Evolutionary conservation across 2,329 filamentous ascomycete species (phyloP).

Genomic region (Didymella segeticola): DNA sequence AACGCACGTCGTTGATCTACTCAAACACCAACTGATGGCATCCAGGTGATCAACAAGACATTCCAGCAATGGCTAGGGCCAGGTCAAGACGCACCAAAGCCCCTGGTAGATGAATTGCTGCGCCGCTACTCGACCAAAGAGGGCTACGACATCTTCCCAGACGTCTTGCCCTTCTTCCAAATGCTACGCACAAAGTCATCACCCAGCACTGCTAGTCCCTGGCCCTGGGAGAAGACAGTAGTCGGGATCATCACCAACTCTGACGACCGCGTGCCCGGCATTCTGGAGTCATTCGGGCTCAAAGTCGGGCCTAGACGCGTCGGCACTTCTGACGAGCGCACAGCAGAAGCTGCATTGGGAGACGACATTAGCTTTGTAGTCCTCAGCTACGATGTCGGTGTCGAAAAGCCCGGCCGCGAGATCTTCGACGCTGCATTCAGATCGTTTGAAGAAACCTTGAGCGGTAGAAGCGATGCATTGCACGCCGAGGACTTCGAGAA

Average conservation of each 20-base stretch:
- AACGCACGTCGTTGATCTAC: not conserved
- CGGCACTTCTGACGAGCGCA: constrained; percentile 13
- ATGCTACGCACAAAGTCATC: constrained; percentile 42
- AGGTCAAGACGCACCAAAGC: constrained; percentile 51
- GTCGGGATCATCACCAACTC: constrained; percentile 69
- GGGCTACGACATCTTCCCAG: constrained; percentile 60
- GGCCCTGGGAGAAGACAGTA: constrained; percentile 52
- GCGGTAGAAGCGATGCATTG: constrained; percentile 16
- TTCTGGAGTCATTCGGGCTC: constrained; percentile 63
- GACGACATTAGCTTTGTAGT: constrained; percentile 63
- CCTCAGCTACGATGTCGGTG: constrained; percentile 68
- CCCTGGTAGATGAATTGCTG: constrained; percentile 58
- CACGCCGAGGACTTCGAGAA: constrained; percentile 44
- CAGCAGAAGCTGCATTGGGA: constrained; percentile 29
- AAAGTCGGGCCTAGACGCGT: constrained; percentile 46
- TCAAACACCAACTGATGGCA: constrained; percentile 5
- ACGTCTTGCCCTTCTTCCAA: constrained; percentile 56
- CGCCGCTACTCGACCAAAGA: constrained; percentile 61
- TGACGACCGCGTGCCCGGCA: constrained; percentile 63
- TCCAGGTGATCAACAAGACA: constrained; percentile 61
- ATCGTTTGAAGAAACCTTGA: constrained; percentile 49
- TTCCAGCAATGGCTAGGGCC: constrained; percentile 37
- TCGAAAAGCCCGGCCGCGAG: constrained; percentile 62
- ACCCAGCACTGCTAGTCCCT: constrained; percentile 12
- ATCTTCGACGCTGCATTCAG: constrained; percentile 64